A percentile compares a stretch with the other conserved stretches of the same genome.
These are phyloP conservation scores for Lactuca saligna DNA, from an alignment of 129 eudicot genomes.

Conservation along the genomic window DNA sequence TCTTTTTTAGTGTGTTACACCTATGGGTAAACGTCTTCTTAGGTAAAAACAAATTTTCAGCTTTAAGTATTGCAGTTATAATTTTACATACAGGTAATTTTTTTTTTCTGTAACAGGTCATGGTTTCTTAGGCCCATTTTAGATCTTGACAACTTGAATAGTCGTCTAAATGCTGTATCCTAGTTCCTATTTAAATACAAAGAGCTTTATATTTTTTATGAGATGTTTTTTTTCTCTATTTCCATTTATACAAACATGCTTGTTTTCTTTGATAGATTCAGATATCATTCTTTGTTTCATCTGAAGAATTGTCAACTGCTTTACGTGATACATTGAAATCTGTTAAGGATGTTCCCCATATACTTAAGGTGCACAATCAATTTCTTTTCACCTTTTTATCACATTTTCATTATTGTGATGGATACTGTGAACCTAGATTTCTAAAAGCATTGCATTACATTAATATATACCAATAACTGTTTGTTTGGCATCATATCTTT, in stretches of 20 bases:
- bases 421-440: conserved; percentile 6
- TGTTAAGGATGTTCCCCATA: conserved; percentile 86
- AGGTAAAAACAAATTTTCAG: conserved; percentile 47
- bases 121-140: conserved; percentile 96
- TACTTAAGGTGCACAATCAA: conserved; percentile 65
- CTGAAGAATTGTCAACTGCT: conserved; percentile 73
- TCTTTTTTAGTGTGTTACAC: conserved; percentile 76
- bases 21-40: conserved; percentile 88
- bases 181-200: conserved; percentile 41
- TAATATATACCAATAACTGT: neutral
- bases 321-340: conserved; percentile 87
- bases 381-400: conserved; percentile 21
- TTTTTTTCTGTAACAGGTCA: conserved; percentile 45
- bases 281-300: conserved; percentile 78
- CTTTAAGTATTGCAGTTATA: neutral
- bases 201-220: neutral
- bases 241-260: neutral
- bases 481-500: neutral
- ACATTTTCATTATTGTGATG: neutral
- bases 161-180: conserved; percentile 91
- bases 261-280: conserved; percentile 39
- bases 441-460: neutral
- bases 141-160: conserved; percentile 67
- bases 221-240: neutral
- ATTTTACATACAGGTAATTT: conserved; percentile 13